phyloP scores from a whole-genome alignment of 352 stramenopile species.

The Globisporangium cederbergense region DNA sequence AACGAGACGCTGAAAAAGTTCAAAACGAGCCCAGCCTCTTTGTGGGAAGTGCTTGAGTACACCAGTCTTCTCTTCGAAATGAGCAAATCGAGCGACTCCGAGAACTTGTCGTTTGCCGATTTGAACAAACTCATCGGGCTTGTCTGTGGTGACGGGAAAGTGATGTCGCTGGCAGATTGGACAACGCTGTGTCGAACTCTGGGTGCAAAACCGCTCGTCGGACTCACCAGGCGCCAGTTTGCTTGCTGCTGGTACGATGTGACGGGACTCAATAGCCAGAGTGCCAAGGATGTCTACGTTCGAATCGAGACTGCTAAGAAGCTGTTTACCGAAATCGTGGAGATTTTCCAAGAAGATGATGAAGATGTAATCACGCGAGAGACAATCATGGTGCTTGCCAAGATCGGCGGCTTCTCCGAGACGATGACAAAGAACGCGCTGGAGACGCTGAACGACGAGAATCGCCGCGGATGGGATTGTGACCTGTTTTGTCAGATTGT shows the following conservation, averaged over 20 bases:
- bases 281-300: conserved; percentile 46
- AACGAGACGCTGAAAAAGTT: conserved; percentile 45
- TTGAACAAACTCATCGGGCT: conserved; percentile 38
- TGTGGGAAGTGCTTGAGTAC: conserved; percentile 60
- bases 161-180: conserved; percentile 30
- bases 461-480: conserved; percentile 26
- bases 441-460: conserved; percentile 22
- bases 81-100: conserved; percentile 24
- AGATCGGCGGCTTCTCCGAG: conserved; percentile 29
- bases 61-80: conserved; percentile 49
- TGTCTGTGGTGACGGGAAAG: conserved; percentile 32
- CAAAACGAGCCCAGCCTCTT: conserved; percentile 33
- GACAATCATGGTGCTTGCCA: conserved; percentile 32
- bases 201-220: conserved; percentile 30
- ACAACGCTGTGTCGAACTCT: conserved; percentile 32
- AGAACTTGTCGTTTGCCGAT: conserved; percentile 26
- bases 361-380: conserved; percentile 28
- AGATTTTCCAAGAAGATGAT: conserved; percentile 43
- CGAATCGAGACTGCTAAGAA: conserved; percentile 40
- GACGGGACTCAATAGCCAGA: conserved; percentile 30
- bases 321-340: conserved; percentile 37
- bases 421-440: conserved; percentile 24
- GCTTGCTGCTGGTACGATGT: conserved; percentile 52
- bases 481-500: conserved; percentile 40
- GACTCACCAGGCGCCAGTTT: conserved; percentile 49